Evolutionary conservation across 163 green algal species (phyloP), one percentile per base, ranked within the genome.

Genomic region (Coccomyxa subellipsoidea): DNA sequence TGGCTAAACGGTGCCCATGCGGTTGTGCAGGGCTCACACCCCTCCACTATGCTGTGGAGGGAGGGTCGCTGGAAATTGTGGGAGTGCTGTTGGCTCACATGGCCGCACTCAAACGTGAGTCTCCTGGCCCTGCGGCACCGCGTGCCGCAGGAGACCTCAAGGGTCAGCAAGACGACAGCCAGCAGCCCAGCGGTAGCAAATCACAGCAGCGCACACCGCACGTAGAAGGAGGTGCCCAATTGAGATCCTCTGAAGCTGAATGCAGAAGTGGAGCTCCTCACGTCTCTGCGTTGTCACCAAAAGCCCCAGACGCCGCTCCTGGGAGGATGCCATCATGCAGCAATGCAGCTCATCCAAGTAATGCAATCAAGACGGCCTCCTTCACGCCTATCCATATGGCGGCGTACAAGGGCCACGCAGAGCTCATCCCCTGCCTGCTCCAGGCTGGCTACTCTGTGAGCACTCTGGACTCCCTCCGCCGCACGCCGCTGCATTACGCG

Each of bases 41-140:
- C 53, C 82, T 93, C 77, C 89, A 91, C 27, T 88, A 92, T 70
- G 86, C 87, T 10, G 89, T 91, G 76, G 85, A 90, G 40, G 87
- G 87, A 8, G 90, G 84, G 32, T 87, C 81, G 71, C 0, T 78
- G 25, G 81, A 84, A 4, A 89, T 93, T 54, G 84, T 93, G 12
- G 34, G 73, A 15, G 72, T 27, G 7, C 80, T 93, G 80, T 54
- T 93, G 47, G 47, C 47, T 18, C 23, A 59, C 47, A 5, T 59
- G 47, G 15, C 15, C 15, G 47, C 47, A 21, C 21, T 8, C 40
- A n/a, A n/a, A n/a, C 47, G 23, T 59, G 47, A 59, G 47, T 18
- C 47, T 59, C 23, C 47, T 59, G 23, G 3, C 21, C 15, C 15
- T 27, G 23, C 0, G 5, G 47, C 15, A 59, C 15, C 21, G 47